phyloP scores from a whole-genome alignment of 225 moss, liverwort and hornwort species.

The Rhytidiadelphus loreus region DNA sequence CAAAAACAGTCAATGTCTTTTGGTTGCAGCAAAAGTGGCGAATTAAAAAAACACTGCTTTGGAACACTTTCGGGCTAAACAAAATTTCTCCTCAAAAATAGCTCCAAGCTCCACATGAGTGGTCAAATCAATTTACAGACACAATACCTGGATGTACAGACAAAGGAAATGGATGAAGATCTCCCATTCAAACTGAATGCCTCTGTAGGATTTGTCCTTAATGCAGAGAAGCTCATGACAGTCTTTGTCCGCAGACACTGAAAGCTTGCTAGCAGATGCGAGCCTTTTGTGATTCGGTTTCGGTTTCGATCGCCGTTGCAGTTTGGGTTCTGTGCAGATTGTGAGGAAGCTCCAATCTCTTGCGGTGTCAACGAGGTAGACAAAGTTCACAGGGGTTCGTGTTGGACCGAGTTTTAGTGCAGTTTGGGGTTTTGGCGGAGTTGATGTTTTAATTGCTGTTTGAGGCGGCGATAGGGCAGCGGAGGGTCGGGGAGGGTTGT shows the following conservation, averaged over 20 bases:
- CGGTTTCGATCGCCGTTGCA: not conserved
- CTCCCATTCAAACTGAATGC: not conserved
- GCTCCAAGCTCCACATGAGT: too few species aligned
- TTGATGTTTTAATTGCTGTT: not conserved
- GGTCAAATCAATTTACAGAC: not conserved
- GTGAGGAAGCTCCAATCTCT: not conserved
- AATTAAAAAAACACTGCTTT: not conserved
- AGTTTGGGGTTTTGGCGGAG: not conserved
- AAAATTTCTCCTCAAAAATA: not conserved
- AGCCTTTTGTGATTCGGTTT: not conserved
- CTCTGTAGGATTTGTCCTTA: not conserved
- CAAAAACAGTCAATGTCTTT: not conserved
- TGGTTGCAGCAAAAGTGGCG: not conserved
- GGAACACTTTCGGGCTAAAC: not conserved
- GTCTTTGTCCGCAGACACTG: not conserved
- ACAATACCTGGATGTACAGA: not conserved
- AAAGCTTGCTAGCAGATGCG: not conserved
- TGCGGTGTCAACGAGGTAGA: not conserved
- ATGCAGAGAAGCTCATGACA: not conserved
- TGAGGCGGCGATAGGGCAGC: not conserved
- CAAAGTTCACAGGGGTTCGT: not conserved
- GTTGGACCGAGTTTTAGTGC: not conserved
- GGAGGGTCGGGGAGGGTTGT: not conserved
- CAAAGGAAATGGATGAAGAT: not conserved
- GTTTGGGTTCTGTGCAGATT: not conserved